Conservation (phyloP, 176 grass and related monocot genomes). For the Poa annua region DNA sequence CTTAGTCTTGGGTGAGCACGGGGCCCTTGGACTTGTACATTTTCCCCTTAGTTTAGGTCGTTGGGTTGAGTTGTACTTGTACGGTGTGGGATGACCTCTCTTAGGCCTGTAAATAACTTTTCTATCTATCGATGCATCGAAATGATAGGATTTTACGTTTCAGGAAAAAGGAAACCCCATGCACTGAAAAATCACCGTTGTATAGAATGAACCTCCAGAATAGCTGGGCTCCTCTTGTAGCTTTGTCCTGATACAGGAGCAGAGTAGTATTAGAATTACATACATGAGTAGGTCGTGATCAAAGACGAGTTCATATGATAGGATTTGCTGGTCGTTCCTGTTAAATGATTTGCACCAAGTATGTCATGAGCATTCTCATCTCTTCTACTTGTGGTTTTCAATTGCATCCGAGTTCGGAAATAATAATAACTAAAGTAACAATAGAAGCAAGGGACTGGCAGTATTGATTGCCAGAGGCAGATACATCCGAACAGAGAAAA, state of each 20-base stretch:
- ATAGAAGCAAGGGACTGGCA: too few relatives aligned
- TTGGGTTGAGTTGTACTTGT: too few relatives aligned
- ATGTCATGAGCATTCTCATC: background rate
- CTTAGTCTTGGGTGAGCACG: too few relatives aligned
- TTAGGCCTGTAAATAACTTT: too few relatives aligned
- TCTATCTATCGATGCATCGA: too few relatives aligned
- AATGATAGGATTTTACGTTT: too few relatives aligned
- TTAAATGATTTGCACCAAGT: too few relatives aligned
- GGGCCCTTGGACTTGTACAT: too few relatives aligned
- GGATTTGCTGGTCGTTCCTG: background rate
- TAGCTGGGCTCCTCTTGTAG: constrained; percentile 43
- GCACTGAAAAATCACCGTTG: constrained; percentile 28
- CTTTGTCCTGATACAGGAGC: constrained; percentile 39
- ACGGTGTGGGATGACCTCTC: too few relatives aligned
- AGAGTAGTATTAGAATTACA: background rate
- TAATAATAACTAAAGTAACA: too few relatives aligned
- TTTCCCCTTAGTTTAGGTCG: too few relatives aligned
- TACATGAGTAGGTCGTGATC: constrained; percentile 38
- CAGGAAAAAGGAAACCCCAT: background rate
- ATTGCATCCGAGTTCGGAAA: too few relatives aligned
- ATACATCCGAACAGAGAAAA: background rate
- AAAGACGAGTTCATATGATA: background rate
- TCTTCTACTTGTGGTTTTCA: background rate
- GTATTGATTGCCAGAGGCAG: constrained; percentile 14
- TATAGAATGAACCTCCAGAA: constrained; percentile 51